phyloP scores from a whole-genome alignment of 2,329 filamentous ascomycete species.

The Talaromyces sp. region DNA sequence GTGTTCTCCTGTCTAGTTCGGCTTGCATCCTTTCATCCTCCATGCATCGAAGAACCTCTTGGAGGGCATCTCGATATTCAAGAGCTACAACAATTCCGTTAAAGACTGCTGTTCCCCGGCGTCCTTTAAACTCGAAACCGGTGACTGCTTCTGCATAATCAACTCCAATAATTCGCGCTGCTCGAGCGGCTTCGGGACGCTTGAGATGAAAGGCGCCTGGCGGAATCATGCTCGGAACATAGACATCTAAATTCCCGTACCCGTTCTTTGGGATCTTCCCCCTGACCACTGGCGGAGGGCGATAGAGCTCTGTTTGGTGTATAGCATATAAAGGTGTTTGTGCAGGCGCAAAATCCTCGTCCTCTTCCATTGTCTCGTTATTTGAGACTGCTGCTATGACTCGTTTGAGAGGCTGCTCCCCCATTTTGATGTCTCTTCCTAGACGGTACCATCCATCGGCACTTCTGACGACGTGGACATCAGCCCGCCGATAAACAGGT shows the following conservation, averaged over 20 bases:
- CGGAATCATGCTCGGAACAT: slow-evolving; percentile 59
- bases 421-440: slow-evolving; percentile 69
- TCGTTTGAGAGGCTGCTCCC: slow-evolving; percentile 78
- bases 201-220: slow-evolving; percentile 53
- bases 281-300: slow-evolving; percentile 66
- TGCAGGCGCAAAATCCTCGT: slow-evolving; percentile 39
- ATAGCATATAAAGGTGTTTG: slow-evolving; percentile 56
- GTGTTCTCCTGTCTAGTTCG: slow-evolving; percentile 50
- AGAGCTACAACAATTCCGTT: slow-evolving; percentile 69
- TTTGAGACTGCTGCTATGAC: slow-evolving; percentile 44
- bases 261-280: slow-evolving; percentile 62
- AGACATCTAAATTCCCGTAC: slow-evolving; percentile 59
- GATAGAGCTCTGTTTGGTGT: slow-evolving; percentile 64
- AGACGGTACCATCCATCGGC: slow-evolving; percentile 87
- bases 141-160: slow-evolving; percentile 88
- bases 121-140: slow-evolving; percentile 81
- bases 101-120: slow-evolving; percentile 77
- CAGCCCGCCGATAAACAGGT: slow-evolving; percentile 71
- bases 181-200: slow-evolving; percentile 57
- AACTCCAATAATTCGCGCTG: slow-evolving; percentile 68
- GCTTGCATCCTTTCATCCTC: slow-evolving; percentile 59
- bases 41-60: slow-evolving; percentile 62
- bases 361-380: slow-evolving; percentile 34
- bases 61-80: slow-evolving; percentile 66
- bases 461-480: slow-evolving; percentile 72